These are phyloP conservation scores for Aspergillus oerlinghausenensis DNA, from an alignment of 2,329 filamentous ascomycete species.

Conservation along the genomic window DNA sequence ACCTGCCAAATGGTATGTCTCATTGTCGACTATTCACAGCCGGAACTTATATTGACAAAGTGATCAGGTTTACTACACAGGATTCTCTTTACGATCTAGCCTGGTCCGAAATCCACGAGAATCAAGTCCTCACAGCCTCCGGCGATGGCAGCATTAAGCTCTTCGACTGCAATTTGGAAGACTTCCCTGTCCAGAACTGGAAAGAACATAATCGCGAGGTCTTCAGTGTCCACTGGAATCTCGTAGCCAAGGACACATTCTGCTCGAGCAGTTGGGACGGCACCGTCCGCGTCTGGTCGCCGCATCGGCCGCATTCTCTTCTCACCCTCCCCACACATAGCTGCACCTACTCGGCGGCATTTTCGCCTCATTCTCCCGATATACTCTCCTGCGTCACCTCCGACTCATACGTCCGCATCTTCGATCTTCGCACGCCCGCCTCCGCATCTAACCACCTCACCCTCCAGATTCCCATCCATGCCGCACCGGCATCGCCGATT, in stretches of 20 bases:
- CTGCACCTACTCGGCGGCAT: conserved; percentile 91
- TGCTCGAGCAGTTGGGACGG: conserved; percentile 94
- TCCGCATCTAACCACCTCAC: conserved; percentile 85
- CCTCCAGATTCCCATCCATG: conserved; percentile 77
- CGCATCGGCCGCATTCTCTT: conserved; percentile 67
- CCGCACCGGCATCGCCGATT: conserved; percentile 51
- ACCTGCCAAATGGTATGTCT: conserved; percentile 68
- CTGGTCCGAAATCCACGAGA: conserved; percentile 96
- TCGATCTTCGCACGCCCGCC: conserved; percentile 82
- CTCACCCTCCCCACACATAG: conserved; percentile 84
- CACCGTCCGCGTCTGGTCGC: conserved; percentile 92
- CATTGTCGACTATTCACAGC: not conserved
- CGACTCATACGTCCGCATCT: conserved; percentile 84
- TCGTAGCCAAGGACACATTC: conserved; percentile 85
- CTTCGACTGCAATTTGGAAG: conserved; percentile 74
- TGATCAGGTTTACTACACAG: conserved; percentile 81
- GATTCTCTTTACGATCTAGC: conserved; percentile 92
- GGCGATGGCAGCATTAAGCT: conserved; percentile 94
- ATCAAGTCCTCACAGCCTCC: conserved; percentile 81
- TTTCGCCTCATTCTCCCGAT: conserved; percentile 80
- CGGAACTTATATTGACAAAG: conserved; percentile 4
- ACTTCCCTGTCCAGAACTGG: conserved; percentile 88
- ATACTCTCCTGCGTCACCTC: conserved; percentile 83
- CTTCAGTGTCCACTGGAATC: conserved; percentile 89
- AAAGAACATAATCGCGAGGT: conserved; percentile 91